Base-by-base conservation (phyloP, 768 basidiomycete species). In the Naematelia encephala region DNA sequence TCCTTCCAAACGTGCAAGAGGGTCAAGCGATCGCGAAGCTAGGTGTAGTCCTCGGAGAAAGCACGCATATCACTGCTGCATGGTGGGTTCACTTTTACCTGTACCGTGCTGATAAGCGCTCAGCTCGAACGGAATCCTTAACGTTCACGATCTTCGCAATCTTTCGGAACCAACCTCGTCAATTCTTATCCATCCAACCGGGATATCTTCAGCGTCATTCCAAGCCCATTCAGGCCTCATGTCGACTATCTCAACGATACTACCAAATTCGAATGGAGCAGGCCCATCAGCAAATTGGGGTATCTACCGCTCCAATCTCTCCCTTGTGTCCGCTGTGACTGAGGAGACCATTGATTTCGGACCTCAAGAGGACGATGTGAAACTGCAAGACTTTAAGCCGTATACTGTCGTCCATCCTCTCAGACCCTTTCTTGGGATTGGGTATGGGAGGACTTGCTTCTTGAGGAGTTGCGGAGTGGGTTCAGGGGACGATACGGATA, bases 191-290 rank as follows among this genome's bases (percentile, higher is more conserved):
- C 68, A 73, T 1, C 58, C 62, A 5, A 26, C 34, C 19, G 71
- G 71, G 0, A 73, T 68, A 0, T 26, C 63, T 4, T 56, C 34
- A 2, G 71, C 71, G 2, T 63, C 60, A 2, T 73, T 69, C 60
- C 71, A 73, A 47, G 2, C 69, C 25, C 71, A 73, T 52, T 73
- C 71, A 1, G 71, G 71, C 10, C 57, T 73, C 34, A 61, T 70
- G 57, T 64, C 69, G 4, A 73, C 67, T 14, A 58, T 67, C 0
- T 63, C 66, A 14, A 54, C 51, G 16, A 27, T 65, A 11, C 25
- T 48, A 26, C 29, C 59, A 14, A 27, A 27, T 13, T 26, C 34
- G 29, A 54, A 56, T 28, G 16, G n/a, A 13, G 10, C 46, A 11
- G 12, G n/a, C 2, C 60, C 52, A 14, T 19, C 19, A 5, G 63